Conservation (phyloP, 192 early-diverging fungal genomes). For the Paraglomus occultum region DNA sequence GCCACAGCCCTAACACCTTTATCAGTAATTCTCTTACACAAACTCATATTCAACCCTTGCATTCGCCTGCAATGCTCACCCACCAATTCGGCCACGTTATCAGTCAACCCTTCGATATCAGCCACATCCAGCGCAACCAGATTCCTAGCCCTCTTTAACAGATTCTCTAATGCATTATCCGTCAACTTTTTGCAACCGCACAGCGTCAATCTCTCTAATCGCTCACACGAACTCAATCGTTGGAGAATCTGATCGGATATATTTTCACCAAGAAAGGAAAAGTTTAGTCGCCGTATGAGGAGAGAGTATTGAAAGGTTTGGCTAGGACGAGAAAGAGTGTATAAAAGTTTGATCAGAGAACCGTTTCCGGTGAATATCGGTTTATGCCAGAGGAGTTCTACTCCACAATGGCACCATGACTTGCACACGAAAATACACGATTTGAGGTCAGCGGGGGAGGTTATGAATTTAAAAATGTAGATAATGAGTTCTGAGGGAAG, state of each 20-base stretch:
- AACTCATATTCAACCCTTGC: conserved; percentile 55
- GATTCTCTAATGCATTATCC: conserved; percentile 42
- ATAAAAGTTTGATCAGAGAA: conserved; percentile 30
- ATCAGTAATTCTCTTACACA: conserved; percentile 50
- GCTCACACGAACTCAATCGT: conserved; percentile 39
- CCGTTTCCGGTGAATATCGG: conserved; percentile 35
- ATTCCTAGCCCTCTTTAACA: conserved; percentile 38
- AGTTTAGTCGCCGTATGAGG: conserved; percentile 57
- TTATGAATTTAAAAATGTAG: conserved; percentile 48
- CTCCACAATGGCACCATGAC: conserved; percentile 52
- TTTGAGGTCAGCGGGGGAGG: conserved; percentile 42
- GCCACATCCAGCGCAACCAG: conserved; percentile 54
- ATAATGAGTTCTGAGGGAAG: conserved; percentile 53
- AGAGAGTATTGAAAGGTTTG: conserved; percentile 47
- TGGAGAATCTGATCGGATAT: conserved; percentile 41
- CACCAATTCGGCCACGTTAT: conserved; percentile 42
- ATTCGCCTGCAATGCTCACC: conserved; percentile 47
- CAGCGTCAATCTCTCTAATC: conserved; percentile 53
- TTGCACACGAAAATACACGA: conserved; percentile 50
- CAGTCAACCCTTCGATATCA: conserved; percentile 45
- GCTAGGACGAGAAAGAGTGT: conserved; percentile 30
- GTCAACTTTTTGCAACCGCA: conserved; percentile 47
- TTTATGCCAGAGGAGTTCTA: conserved; percentile 56
- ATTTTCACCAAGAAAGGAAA: conserved; percentile 45
- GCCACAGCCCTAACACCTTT: conserved; percentile 44